Evolutionary conservation across 768 basidiomycete genomes (phyloP), one percentile per base, ranked within the genome.

Genomic region (Suillus plorans): DNA sequence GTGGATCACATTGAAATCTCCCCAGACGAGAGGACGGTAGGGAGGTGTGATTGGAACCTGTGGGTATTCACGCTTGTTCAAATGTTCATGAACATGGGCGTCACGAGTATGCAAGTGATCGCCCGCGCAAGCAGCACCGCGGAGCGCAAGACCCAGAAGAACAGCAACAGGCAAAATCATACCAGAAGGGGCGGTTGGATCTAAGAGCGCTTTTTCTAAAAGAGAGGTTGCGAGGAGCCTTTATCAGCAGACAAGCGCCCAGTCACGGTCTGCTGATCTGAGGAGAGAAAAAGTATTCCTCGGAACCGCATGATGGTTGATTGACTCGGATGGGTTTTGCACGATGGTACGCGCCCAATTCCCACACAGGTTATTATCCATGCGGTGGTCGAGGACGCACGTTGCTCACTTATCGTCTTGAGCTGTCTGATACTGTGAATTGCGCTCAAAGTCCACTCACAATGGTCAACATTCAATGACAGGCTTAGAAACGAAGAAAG

Each of bases 1-100:
- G 70, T 89, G 87, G 55, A 95, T 82, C 70, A 95, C 84, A 72
- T 96, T 96, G 72, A 96, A 82, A 70, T 95, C 92, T n/a, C 89
- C 87, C 95, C 94, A 95, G 60, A 86, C 84, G 16, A 97, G 81
- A 28, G 86, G 84, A 22, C 88, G 80, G 63, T 84, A 83, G 5
- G 94, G 94, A 20, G 81, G 81, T 0, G 85, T 78, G 39, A 88
- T 74, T 16, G 77, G 77, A 16, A 76, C 67, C 55, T 80, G 74
- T 0, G 84, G 81, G 60, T 77, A 74, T 60, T 79, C 77, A 61
- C 82, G 79, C 64, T 74, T 78, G 57, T 59, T 53, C 16, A 60
- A 50, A 60, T 81, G 78, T 22, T 63, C 72, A 67, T 81, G 79
- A 18, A 67, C 72, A 57, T 77, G 68, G 22, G 69, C 70, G 31